Evolutionary conservation across 371 early-diverging fungal species (phyloP).

Genomic region (Chytridiales sp.): DNA sequence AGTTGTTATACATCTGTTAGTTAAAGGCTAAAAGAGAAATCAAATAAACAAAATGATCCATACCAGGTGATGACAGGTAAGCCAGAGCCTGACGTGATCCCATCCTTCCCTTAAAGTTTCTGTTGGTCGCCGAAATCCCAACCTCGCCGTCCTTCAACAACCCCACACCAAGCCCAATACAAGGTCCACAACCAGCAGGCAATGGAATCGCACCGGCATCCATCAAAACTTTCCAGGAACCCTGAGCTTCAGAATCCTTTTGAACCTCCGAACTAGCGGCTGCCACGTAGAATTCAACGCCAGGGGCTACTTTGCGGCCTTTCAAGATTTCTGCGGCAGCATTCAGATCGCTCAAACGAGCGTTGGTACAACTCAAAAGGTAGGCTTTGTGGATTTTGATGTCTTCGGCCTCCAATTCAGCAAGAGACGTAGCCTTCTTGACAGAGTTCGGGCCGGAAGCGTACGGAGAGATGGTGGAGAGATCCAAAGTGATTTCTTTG

Average conservation of each 20-base stretch:
- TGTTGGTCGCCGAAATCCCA: conserved; percentile 95
- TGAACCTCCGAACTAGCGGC: conserved; percentile 91
- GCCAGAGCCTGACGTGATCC: conserved; percentile 86
- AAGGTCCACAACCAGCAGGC: conserved; percentile 96
- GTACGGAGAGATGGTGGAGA: conserved; percentile 80
- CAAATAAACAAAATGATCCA: conserved; percentile 18
- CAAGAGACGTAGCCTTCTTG: conserved; percentile 80
- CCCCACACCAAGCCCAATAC: conserved; percentile 90
- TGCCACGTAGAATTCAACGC: conserved; percentile 94
- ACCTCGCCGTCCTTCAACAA: conserved; percentile 90
- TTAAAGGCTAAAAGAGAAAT: background rate
- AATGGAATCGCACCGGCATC: conserved; percentile 87
- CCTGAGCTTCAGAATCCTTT: conserved; percentile 74
- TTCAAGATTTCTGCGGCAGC: conserved; percentile 82
- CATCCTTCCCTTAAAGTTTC: conserved; percentile 98
- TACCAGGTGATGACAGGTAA: conserved; percentile 85
- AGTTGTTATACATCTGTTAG: background rate
- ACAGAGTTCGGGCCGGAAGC: conserved; percentile 94
- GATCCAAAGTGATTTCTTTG: conserved; percentile 83
- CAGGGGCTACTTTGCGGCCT: conserved; percentile 63
- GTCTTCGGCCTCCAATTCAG: conserved; percentile 64
- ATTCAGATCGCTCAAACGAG: conserved; percentile 80
- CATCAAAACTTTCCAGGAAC: conserved; percentile 84
- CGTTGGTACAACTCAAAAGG: conserved; percentile 92
- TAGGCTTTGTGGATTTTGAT: conserved; percentile 92